Percentiles rank a stretch among this genome's conserved stretches.
Conservation (phyloP, 345 rosid genomes). For the Eucalyptus pauciflora region DNA sequence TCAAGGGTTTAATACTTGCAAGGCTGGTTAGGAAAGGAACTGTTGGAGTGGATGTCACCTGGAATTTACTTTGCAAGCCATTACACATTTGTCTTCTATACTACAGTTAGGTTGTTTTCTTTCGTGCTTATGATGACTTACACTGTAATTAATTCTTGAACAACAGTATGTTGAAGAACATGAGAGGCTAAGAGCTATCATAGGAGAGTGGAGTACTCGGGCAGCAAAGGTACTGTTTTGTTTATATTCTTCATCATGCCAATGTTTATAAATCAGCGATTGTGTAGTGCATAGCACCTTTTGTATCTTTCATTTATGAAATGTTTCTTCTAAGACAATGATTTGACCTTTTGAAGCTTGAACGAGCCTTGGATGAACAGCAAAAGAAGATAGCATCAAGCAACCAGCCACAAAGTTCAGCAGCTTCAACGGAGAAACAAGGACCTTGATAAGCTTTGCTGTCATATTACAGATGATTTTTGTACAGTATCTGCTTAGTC, state of each 20-base stretch:
- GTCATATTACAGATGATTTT: background rate
- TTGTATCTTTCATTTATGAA: background rate
- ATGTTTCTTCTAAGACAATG: background rate
- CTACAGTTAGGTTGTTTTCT: background rate
- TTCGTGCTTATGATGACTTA: background rate
- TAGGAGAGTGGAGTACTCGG: constrained; percentile 86
- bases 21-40: background rate
- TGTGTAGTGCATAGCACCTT: background rate
- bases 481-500: background rate
- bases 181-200: constrained; percentile 82
- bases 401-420: constrained; percentile 5
- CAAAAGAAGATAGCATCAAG: constrained; percentile 45
- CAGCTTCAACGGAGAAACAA: constrained; percentile 11
- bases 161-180: constrained; percentile 84
- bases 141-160: background rate
- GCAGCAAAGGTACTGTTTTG: constrained; percentile 68
- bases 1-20: background rate
- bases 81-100: background rate
- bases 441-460: background rate
- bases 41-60: background rate
- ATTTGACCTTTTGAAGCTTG: constrained; percentile 36
- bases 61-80: background rate
- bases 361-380: constrained; percentile 82
- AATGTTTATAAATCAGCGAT: background rate
- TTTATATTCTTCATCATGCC: background rate